Base-by-base conservation (phyloP, 2,329 filamentous ascomycete genomes). In the Pyrenochaeta sp. region DNA sequence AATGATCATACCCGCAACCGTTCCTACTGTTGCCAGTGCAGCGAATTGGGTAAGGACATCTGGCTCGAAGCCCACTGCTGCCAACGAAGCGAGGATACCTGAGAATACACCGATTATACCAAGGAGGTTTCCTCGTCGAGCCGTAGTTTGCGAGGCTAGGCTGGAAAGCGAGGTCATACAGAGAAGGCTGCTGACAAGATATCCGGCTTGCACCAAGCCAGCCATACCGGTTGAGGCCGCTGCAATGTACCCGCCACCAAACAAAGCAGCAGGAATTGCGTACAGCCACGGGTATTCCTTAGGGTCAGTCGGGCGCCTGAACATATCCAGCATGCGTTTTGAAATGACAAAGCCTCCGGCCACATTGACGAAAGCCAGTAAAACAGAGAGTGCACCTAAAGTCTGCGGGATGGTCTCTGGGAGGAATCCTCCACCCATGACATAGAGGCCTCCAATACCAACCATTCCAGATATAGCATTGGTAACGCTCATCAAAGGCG, bases 401-500 rank as follows among this genome's bases (percentile, higher is more conserved):
- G 2, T 53, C 65, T 96, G 90, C 0, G 90, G 90, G 5, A 95
- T 77, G 0, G 89, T 95, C 59, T 86, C 62, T 6, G 69, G 69
- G 1, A 71, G 46, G 21, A 61, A 65, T 9, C 90, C 90, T 20
- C 90, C 90, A 9, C 90, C 91, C 74, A 96, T 87, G 41, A 96
- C 86, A 74, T 95, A 96, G 53, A 96, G 80, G 9, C 91, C 90
- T 43, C 90, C 91, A 48, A 96, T 81, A 44, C 90, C 91, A 20
- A 96, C 91, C 87, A 96, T 74, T 71, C 87, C 90, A 21, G 89
- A 94, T 58, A 96, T 96, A 19, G 91, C 91, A 67, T 96, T 96
- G 6, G 91, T 96, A 23, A 95, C 90, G 57, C 88, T 92, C 91
- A 96, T 96, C 4, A 96, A 75, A 1, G 90, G 91, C 2, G 89